Percentiles rank a stretch among this genome's conserved stretches.
These are phyloP conservation scores for Hymenoscyphus fructigenus DNA, from an alignment of 2,329 filamentous ascomycete genomes.

Conservation along the genomic window DNA sequence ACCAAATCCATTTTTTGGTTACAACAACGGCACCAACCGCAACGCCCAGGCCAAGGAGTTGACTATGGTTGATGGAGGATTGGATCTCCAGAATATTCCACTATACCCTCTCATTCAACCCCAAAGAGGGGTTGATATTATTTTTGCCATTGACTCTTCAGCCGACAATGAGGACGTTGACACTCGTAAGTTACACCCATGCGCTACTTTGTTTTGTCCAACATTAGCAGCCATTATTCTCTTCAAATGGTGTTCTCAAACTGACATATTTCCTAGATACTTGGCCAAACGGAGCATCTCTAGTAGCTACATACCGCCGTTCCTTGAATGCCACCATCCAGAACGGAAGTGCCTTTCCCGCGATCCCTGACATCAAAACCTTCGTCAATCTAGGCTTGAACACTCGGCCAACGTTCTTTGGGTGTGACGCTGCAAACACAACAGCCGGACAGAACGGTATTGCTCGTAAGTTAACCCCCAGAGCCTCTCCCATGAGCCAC, in stretches of 20 bases:
- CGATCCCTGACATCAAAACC: constrained; percentile 71
- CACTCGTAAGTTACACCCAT: constrained; percentile 28
- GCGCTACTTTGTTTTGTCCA: neutral
- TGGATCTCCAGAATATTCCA: constrained; percentile 77
- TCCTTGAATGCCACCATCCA: constrained; percentile 54
- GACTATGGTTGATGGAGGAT: constrained; percentile 75
- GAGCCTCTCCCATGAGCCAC: no score
- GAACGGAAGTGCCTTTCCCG: constrained; percentile 71
- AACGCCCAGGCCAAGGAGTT: constrained; percentile 55
- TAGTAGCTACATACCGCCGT: constrained; percentile 73
- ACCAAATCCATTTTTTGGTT: constrained; percentile 75
- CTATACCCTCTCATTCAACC: constrained; percentile 76
- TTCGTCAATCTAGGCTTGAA: constrained; percentile 78
- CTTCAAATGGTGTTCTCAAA: neutral
- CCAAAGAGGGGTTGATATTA: constrained; percentile 69
- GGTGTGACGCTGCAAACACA: constrained; percentile 67
- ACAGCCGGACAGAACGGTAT: constrained; percentile 38
- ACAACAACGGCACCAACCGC: constrained; percentile 57
- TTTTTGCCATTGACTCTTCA: constrained; percentile 77
- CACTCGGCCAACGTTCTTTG: constrained; percentile 75
- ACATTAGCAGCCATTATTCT: neutral
- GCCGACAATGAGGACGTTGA: constrained; percentile 57
- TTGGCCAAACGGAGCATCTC: constrained; percentile 77
- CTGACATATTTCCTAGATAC: constrained; percentile 34
- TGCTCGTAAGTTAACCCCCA: constrained; percentile 40